These are phyloP conservation scores for Theobroma grandiflorum DNA, from an alignment of 441 rosid species.

Conservation along the genomic window DNA sequence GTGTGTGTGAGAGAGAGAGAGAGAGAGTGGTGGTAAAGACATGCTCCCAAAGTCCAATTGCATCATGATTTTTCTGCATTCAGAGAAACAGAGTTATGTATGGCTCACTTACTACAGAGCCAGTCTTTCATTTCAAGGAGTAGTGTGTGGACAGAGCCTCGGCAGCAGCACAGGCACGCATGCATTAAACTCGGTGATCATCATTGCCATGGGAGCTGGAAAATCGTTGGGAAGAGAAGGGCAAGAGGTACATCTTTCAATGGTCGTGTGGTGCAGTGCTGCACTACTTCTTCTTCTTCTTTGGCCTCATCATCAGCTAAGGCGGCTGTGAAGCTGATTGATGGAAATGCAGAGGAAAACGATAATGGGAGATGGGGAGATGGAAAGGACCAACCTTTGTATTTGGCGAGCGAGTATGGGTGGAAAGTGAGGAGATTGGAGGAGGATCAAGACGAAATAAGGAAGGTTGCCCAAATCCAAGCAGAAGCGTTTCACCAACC, in stretches of 20 bases:
- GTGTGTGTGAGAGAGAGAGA: no score
- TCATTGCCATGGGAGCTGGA: neutral
- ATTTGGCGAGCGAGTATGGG: constrained; percentile 60
- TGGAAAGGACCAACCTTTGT: constrained; percentile 28
- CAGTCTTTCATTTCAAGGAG: constrained; percentile 5
- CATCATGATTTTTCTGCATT: constrained; percentile 3
- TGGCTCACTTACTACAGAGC: constrained; percentile 28
- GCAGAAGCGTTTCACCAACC: constrained; percentile 88
- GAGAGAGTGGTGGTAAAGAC: constrained; percentile 3
- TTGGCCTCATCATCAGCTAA: neutral
- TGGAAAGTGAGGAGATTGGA: constrained; percentile 76
- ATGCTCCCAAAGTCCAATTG: neutral
- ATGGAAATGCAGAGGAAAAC: constrained; percentile 15
- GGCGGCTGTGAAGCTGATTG: neutral
- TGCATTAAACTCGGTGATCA: constrained; percentile 6
- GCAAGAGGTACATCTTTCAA: neutral
- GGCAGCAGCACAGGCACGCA: neutral
- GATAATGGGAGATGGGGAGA: constrained; percentile 7
- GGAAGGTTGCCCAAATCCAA: constrained; percentile 70
- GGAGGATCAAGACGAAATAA: constrained; percentile 55
- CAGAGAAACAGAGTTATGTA: neutral
- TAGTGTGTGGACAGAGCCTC: constrained; percentile 10
- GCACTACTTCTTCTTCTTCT: constrained; percentile 18
- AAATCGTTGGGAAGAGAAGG: neutral
- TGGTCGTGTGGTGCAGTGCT: constrained; percentile 12